Base-by-base conservation (phyloP, 148 eudicot species). In the Arctostaphylos glauca region DNA sequence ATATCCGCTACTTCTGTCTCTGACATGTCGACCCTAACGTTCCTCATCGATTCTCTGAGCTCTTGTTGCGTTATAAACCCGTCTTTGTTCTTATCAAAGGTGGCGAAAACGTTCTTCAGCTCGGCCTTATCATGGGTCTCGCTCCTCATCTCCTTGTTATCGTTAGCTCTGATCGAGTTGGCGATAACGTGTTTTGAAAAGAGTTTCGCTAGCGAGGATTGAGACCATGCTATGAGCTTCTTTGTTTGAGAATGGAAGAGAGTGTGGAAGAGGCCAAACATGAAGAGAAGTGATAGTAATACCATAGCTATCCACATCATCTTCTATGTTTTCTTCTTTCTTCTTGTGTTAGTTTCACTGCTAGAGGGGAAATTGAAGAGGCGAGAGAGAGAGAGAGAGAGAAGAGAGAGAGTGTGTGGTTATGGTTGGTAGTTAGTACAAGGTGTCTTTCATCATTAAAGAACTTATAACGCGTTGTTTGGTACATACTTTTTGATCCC, bases 81-180 rank as follows among this genome's bases (percentile, higher is more conserved):
- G 52, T 94, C 98, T 41, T 84, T 79, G 84, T 94, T 91, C 91
- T 90, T 93, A 89, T 93, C 98, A 55, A 94, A 94, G n/a, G 91
- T 90, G 3, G 88, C 84, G 75, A 94, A 94, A 6, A 93, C 90
- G 68, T 77, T 79, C 85, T 84, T 90, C 44, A 66, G 71, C 64
- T 86, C 89, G 21, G 41, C 80, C 9, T 82, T 79, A 9, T 62
- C 55, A 19, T 81, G 83, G 54, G 21, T 74, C 13, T 12, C 68
- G 3, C 6, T 50, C 19, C n/a, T 53, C 4, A 3, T 12, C 44
- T 25, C 41, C 79, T 80, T 6, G 9, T 5, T 43, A 0, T 58
- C 54, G 12, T 48, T 52, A 13, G 74, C 13, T 31, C 53, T 41
- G 53, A 71, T 18, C 71, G 16, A 52, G 68, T 66, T 23, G 59